A percentile compares a stretch with the other conserved stretches of the same genome.
Evolutionary conservation across 345 rosid genomes (phyloP).

Genomic region (Hibiscus tridactylites): DNA sequence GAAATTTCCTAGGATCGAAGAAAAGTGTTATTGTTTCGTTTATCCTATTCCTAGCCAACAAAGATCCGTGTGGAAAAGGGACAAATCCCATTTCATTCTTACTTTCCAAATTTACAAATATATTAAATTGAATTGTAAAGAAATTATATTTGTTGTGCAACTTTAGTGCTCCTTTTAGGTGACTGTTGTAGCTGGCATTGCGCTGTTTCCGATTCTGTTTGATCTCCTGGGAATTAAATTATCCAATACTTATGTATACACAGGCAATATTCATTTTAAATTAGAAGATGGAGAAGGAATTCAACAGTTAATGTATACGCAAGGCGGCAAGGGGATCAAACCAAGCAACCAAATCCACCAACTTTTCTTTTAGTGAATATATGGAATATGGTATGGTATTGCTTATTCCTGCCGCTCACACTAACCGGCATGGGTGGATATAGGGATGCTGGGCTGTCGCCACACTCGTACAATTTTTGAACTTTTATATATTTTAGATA

Average conservation of each 20-base stretch:
- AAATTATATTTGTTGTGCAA: background rate
- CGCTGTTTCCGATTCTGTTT: background rate
- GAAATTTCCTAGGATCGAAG: background rate
- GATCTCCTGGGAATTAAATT: background rate
- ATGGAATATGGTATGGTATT: too few relatives aligned
- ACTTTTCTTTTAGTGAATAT: background rate
- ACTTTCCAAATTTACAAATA: too few relatives aligned
- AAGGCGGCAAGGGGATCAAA: background rate
- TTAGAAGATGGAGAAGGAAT: too few relatives aligned
- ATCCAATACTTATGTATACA: background rate
- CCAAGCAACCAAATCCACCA: background rate
- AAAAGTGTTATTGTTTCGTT: background rate
- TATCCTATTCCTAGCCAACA: background rate
- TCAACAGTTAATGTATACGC: too few relatives aligned
- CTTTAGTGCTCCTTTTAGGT: background rate
- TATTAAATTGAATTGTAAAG: too few relatives aligned
- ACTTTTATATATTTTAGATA: too few relatives aligned
- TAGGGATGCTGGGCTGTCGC: too few relatives aligned
- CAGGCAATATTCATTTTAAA: background rate
- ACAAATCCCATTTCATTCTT: background rate
- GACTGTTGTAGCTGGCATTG: background rate
- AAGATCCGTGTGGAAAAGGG: conserved; percentile 6
- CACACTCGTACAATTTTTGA: too few relatives aligned
- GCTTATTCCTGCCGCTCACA: too few relatives aligned
- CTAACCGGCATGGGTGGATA: too few relatives aligned